These are phyloP conservation scores for Medicago lupulina DNA, from an alignment of 306 rosid genomes.

Conservation along the genomic window DNA sequence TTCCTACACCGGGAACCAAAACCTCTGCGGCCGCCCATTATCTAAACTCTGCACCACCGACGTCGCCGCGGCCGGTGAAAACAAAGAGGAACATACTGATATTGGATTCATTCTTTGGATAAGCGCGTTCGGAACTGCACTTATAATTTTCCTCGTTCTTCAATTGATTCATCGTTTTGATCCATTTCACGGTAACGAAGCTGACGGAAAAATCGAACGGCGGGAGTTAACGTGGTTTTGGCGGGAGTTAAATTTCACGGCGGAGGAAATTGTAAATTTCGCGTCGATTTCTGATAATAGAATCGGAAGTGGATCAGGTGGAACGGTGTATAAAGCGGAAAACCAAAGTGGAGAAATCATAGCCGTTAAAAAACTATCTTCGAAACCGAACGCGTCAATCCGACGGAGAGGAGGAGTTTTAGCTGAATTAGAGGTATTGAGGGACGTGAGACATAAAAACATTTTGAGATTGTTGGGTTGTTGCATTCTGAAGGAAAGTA, in stretches of 20 bases:
- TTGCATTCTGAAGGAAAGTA: slow-evolving; percentile 82
- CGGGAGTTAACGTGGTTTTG: slow-evolving; percentile 91
- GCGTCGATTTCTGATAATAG: slow-evolving; percentile 69
- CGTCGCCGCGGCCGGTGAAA: slow-evolving; percentile 41
- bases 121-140: slow-evolving; percentile 81
- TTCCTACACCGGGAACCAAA: slow-evolving; percentile 77
- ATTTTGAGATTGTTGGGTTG: slow-evolving; percentile 96
- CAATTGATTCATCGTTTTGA: slow-evolving; percentile 71
- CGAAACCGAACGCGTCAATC: slow-evolving; percentile 67
- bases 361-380: slow-evolving; percentile 90
- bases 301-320: slow-evolving; percentile 89
- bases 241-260: slow-evolving; percentile 78
- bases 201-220: slow-evolving; percentile 60
- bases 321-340: slow-evolving; percentile 83
- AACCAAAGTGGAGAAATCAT: slow-evolving; percentile 97
- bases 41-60: slow-evolving; percentile 60
- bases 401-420: slow-evolving; percentile 82
- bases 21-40: slow-evolving; percentile 71
- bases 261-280: slow-evolving; percentile 85
- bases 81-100: too few relatives aligned
- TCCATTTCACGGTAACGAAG: slow-evolving; percentile 46
- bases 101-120: slow-evolving; percentile 52
- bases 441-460: slow-evolving; percentile 91
- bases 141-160: slow-evolving; percentile 75
- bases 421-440: slow-evolving; percentile 94